Evolutionary conservation across 352 stramenopile genomes (phyloP).

Genomic region (Phytophthora pluvialis): DNA sequence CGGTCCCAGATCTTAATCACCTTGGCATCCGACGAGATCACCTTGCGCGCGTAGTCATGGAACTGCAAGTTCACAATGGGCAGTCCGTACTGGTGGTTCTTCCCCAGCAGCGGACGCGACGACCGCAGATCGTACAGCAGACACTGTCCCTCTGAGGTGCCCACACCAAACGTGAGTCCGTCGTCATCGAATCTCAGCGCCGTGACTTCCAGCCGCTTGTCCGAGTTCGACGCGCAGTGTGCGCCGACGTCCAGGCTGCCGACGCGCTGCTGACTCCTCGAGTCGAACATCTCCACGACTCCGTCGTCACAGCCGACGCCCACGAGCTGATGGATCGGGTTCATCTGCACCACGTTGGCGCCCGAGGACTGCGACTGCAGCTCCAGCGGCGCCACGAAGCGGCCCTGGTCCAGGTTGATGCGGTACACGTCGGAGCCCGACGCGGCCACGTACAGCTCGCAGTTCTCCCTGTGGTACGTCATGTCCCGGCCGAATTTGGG

Average conservation of each 20-base stretch:
- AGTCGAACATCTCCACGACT: conserved; percentile 96
- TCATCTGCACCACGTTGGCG: conserved; percentile 92
- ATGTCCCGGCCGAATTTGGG: conserved; percentile 98
- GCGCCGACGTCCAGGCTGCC: conserved; percentile 69
- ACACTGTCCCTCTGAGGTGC: conserved; percentile 94
- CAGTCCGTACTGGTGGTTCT: conserved; percentile 98
- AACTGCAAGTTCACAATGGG: conserved; percentile 96
- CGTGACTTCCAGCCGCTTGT: conserved; percentile 88
- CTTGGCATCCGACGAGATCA: conserved; percentile 97
- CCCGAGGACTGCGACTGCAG: conserved; percentile 56
- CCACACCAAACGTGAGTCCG: conserved; percentile 94
- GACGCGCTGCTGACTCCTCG: conserved; percentile 78
- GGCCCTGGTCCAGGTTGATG: conserved; percentile 98
- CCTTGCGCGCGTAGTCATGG: conserved; percentile 85
- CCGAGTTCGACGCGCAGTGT: conserved; percentile 25
- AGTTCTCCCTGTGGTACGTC: conserved; percentile 96
- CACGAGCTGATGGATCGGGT: conserved; percentile 91
- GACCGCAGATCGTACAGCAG: conserved; percentile 97
- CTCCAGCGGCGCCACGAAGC: conserved; percentile 92
- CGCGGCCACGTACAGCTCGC: conserved; percentile 95
- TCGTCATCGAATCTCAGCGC: conserved; percentile 94
- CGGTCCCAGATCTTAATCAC: conserved; percentile 99
- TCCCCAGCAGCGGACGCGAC: conserved; percentile 93
- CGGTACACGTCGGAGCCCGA: conserved; percentile 94
- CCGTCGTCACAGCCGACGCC: conserved; percentile 94